Evolutionary conservation across 2,329 filamentous ascomycete genomes (phyloP), one percentile per base, ranked within the genome.

Genomic region (Periconia macrospinosa): DNA sequence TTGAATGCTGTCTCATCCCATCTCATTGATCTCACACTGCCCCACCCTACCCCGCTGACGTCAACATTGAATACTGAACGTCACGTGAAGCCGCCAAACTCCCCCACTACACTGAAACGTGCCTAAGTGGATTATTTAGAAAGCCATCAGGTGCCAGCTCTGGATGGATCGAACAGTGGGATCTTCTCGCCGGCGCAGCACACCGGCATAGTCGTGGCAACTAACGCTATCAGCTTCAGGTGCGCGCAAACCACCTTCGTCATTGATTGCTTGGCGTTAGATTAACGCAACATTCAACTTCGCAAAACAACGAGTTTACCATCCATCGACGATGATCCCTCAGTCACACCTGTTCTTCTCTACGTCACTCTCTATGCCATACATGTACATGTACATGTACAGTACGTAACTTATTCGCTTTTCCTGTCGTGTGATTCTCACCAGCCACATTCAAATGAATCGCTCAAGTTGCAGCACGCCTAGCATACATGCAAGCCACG

Each of bases 41-140:
- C 47, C 47, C 37, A 27, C 47, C 13, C 23, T 27, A 19, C 47
- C 47, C 37, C 37, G 41, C 47, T 30, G 47, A 49, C 27, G 47
- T 49, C 47, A 49, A 42, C 17, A 3, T 5, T 41, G 14, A 13
- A 37, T 10, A 13, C 33, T 37, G 33, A 37, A 6, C 17, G 11
- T 43, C 41, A 43, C 17, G 17, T 19, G 19, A 43, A 11, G 17
- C 23, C 8, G 8, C 23, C 23, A 3, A 27, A 40, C 35, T 15
- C 14, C 5, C 35, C 14, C 14, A 40, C 35, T 14, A 3, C 19
- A 14, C 10, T 44, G 19, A 44, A 44, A 44, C 42, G 20, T 8
- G 41, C 41, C n/a, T 15, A 18, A 42, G n/a, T 17, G n/a, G 17
- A 42, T 42, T n/a, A 18, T 18, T 17, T 42, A 18, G 18, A 23